Conservation (phyloP, 345 rosid genomes). For the Lenwebbia sp. region DNA sequence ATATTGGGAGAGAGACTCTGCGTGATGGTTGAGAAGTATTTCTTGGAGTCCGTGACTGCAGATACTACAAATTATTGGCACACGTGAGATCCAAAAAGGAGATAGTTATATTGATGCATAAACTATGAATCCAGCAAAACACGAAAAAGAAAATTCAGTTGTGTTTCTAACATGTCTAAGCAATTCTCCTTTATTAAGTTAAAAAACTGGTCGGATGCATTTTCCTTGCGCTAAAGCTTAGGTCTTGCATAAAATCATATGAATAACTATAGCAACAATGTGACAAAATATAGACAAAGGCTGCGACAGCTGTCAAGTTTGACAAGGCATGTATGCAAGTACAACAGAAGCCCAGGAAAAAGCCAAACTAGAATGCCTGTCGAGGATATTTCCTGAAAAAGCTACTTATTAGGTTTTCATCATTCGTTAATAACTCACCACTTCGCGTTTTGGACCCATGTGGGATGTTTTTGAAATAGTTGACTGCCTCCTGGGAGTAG, state of each 20-base stretch:
- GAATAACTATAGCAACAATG: not conserved
- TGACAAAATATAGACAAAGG: not conserved
- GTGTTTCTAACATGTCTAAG: not conserved
- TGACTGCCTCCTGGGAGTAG: constrained; percentile 23
- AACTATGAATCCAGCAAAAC: not conserved
- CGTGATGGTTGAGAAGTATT: constrained; percentile 26
- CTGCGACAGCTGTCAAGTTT: not conserved
- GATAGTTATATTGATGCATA: not conserved
- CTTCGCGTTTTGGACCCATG: constrained; percentile 23
- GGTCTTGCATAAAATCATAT: not conserved
- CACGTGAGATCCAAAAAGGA: not conserved
- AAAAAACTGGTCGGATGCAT: not conserved
- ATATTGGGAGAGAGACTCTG: constrained; percentile 66
- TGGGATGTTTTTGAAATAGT: constrained; percentile 32
- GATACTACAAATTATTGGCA: constrained; percentile 24
- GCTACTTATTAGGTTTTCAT: not conserved
- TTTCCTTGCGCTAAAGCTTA: not conserved
- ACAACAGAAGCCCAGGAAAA: not conserved
- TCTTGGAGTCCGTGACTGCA: constrained; percentile 21
- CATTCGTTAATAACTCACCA: constrained; percentile 18
- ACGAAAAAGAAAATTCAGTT: not conserved
- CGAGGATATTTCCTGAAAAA: not conserved
- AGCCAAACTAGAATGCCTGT: not conserved
- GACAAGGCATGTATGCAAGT: not conserved
- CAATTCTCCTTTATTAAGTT: not conserved